Conservation (phyloP, 441 rosid genomes). For the Erodium moschatum region DNA sequence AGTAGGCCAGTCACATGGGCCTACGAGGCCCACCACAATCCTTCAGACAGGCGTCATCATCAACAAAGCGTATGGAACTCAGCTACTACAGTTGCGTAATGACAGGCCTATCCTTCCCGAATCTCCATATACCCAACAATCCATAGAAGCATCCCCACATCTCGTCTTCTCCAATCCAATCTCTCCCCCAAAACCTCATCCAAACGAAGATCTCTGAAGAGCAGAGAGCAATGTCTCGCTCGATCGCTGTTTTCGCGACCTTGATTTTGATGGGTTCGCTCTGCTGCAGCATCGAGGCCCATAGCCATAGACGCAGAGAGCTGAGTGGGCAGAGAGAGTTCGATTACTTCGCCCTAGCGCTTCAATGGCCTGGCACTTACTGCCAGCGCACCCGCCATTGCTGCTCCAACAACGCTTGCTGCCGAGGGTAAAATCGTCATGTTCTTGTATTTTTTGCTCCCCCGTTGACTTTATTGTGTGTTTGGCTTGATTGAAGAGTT, state of each 20-base stretch:
- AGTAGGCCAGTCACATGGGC: not conserved
- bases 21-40: not conserved
- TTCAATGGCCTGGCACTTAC: constrained; percentile 81
- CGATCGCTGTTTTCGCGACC: constrained; percentile 5
- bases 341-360: constrained; percentile 73
- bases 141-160: not conserved
- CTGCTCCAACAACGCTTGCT: constrained; percentile 30
- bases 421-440: constrained; percentile 45
- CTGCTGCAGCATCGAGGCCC: not conserved
- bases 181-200: not conserved
- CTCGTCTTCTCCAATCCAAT: not conserved
- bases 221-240: not conserved
- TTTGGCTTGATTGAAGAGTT: constrained; percentile 29
- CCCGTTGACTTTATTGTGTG: constrained; percentile 30
- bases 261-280: not conserved
- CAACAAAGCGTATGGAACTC: constrained; percentile 6
- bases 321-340: constrained; percentile 53
- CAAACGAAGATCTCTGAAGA: not conserved
- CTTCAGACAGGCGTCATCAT: constrained; percentile 1
- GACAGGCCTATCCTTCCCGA: not conserved
- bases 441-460: too few species aligned
- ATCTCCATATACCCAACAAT: constrained; percentile 4
- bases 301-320: not conserved
- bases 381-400: constrained; percentile 50
- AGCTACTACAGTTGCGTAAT: constrained; percentile 4